Base-by-base conservation (phyloP, 1,284 basidiomycete genomes). In the Rhodotorula sp. region DNA sequence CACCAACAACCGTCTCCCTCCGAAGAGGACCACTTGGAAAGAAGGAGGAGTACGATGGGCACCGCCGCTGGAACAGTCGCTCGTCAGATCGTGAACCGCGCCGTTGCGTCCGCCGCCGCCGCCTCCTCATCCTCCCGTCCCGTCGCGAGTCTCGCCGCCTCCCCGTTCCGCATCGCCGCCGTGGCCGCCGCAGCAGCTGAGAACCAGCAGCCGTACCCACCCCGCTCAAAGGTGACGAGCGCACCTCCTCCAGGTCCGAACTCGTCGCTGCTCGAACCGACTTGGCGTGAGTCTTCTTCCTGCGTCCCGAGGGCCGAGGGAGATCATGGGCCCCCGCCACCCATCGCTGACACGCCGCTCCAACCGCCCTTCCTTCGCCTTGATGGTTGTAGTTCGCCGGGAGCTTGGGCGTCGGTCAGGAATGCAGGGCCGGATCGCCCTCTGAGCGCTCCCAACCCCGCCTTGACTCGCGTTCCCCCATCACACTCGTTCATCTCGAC, bases 401-500 rank as follows among this genome's bases (percentile, higher is more conserved):
- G 39, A 39, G 23, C 61, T 62, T 43, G 39, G 39, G 1, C 48
- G 61, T 3, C 61, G 52, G 61, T 16, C 21, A 6, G 23, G 31
- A 21, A 49, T 49, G 34, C 61, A 62, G 15, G 61, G 61, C 29
- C 61, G 61, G 48, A 62, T 62, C 61, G 39, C 61, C 23, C 61
- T 62, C 31, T 62, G 20, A 39, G 34, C 31, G 34, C 34, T 6
- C 34, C 34, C 34, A 34, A 34, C 34, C 29, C 29, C 29, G 29
- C 29, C 29, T 29, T 29, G 29, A 34, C 8, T 14, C 39, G 39
- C 3, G 1, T 43, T 43, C 10, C 12, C 39, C 39, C 39, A 10
- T 43, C 10, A 43, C 39, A 43, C 39, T 10, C 39, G 39, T 43
- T 43, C 39, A 14, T 14, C 12, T 8, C 39, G 6, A 34, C 39